These are phyloP conservation scores for Beauveria pseudobassiana DNA, from an alignment of 2,329 filamentous ascomycete species.

Conservation along the genomic window DNA sequence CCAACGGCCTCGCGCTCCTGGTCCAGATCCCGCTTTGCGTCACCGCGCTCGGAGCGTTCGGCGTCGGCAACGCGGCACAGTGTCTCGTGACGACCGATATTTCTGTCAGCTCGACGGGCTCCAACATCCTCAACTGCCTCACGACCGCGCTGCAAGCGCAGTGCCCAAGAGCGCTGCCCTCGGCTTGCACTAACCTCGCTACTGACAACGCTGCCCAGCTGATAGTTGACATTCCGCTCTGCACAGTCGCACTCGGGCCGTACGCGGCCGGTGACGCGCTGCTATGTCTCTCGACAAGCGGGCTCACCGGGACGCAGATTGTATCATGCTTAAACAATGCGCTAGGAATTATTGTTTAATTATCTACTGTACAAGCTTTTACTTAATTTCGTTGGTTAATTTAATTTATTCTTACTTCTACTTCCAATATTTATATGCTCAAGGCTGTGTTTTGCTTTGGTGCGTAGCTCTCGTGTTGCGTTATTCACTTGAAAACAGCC, in stretches of 20 bases:
- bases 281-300: background rate
- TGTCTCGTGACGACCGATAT: background rate
- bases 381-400: background rate
- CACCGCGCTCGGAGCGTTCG: background rate
- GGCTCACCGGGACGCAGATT: background rate
- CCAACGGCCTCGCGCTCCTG: background rate
- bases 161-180: background rate
- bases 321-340: background rate
- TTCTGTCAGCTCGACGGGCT: background rate
- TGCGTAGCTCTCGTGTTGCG: no score
- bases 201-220: background rate
- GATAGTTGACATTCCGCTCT: background rate
- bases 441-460: no score
- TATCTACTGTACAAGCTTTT: background rate
- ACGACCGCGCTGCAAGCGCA: background rate
- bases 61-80: slow-evolving; percentile 1
- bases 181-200: background rate
- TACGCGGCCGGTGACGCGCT: slow-evolving; percentile 1
- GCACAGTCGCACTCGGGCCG: background rate
- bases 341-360: background rate
- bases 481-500: no score
- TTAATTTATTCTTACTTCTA: background rate
- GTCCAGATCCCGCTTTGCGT: background rate
- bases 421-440: no score
- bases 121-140: background rate